Conservation (phyloP, 805 yeast genomes). For the Komagataella pseudopastoris region DNA sequence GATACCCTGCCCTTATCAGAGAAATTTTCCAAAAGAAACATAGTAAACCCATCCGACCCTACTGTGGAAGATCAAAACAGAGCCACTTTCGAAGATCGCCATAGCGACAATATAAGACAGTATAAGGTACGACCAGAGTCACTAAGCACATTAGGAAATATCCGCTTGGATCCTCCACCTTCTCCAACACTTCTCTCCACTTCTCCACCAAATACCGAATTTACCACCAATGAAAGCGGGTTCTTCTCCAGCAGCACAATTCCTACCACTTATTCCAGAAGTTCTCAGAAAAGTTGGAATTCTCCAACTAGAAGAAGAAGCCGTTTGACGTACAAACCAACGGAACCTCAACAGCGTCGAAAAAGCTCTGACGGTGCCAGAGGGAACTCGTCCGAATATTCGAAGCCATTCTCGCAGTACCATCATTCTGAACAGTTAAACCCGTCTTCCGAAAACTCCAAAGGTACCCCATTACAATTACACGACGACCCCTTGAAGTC, state of each 20-base stretch:
- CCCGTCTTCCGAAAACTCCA: background rate
- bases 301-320: slow-evolving; percentile 26
- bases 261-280: background rate
- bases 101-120: background rate
- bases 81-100: background rate
- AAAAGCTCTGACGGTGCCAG: background rate
- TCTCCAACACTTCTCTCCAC: background rate
- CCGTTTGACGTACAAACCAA: background rate
- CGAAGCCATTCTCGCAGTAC: background rate
- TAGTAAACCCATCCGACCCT: background rate
- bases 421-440: background rate
- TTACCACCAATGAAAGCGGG: background rate
- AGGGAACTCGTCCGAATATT: background rate
- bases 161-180: background rate
- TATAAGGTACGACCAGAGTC: background rate
- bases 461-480: background rate
- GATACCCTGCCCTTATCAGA: background rate
- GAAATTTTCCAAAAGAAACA: background rate
- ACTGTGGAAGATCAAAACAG: background rate
- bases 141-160: background rate
- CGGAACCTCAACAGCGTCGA: background rate
- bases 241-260: background rate
- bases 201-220: background rate
- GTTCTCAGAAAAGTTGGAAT: slow-evolving; percentile 20
- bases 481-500: slow-evolving; percentile 37